Evolutionary conservation across 2,329 filamentous ascomycete genomes (phyloP), one percentile per base, ranked within the genome.

Genomic region (Diaporthe vexans): DNA sequence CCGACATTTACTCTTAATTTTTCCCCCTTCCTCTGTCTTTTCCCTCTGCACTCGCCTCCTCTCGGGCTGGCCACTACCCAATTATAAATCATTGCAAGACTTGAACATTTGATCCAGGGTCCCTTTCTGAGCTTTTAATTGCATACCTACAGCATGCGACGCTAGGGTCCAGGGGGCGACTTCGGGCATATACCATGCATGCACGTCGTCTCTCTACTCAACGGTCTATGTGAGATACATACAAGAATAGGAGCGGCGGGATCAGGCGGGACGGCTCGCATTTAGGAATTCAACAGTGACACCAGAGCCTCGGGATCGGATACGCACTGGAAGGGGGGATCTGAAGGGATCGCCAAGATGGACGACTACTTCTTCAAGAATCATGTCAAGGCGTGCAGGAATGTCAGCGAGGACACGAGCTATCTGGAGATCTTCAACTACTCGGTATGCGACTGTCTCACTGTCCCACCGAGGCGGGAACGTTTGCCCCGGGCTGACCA

Each of bases 351-450:
- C 46, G 35, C 35, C 72, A 68, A 54, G 35, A 91, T 91, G 89
- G 89, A 91, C 80, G 87, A 91, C 77, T 91, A 90, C 79, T 86
- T 91, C 81, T 91, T 91, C 77, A 82, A 83, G 76, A 77, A 81
- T 43, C 85, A 87, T 78, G 84, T 91, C 74, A 79, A 83, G 13
- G 80, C 85, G 59, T 91, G 88, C 79, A 84, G 81, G 29, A 82
- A 84, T 43, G 87, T 91, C 63, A 75, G 81, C 4, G 90, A 91
- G 80, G 82, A 81, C 71, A 91, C 89, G 24, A 86, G 83, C 76
- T 91, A 90, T 79, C 77, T 91, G 33, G 88, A 91, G 79, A 88
- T 91, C 51, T 85, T 90, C 78, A 91, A 91, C 77, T 91, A 90
- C 77, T 87, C 89, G 79, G 89, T 91, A 80, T 76, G 87, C 79